Base-by-base conservation (phyloP, 2,329 filamentous ascomycete genomes). In the Ophiostoma populinum region DNA sequence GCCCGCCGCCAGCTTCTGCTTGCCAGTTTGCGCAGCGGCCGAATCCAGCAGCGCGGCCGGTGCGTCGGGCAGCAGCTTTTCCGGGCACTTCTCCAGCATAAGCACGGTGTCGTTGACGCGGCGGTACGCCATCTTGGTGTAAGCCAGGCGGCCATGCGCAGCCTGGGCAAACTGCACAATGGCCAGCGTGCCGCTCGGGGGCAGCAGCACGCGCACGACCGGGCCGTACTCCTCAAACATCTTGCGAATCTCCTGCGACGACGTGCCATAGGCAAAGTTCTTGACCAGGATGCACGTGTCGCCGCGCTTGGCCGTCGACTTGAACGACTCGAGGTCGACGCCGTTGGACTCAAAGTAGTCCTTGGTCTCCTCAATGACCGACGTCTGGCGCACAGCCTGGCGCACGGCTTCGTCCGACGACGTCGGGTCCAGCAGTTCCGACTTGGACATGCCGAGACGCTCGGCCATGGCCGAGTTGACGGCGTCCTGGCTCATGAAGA, bases 401-500 rank as follows among this genome's bases (percentile, higher is more conserved):
- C 92, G 94, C 38, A 98, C 80, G 29, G 82, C 87, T 40, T 87
- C 85, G 56, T 94, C 85, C 37, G 87, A 75, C 40, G 82, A 93
- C 4, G 87, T 93, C n/a, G 87, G 90, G 56, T 98, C 87, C 30
- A 98, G 65, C 38, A 98, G 59, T 47, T 93, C 85, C 9, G 83
- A 76, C 61, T 98, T 98, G 37, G 80, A 78, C 38, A 98, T 71
- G 31, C 87, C 86, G 38, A 98, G 65, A 36, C 86, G 78, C 50
- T 77, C 73, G 32, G 90, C 83, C 41, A 93, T 73, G 6, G 86
- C 92, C 32, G 81, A 75, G 57, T 94, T 86, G 35, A 98, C 85
- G 34, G 90, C 82, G 60, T 98, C 86, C 58, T 83, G 80, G 56
- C 80, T 94, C 80, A 98, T 92, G 56, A 90, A 98, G n/a, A 98